Base-by-base conservation (phyloP, 2,329 filamentous ascomycete species). In the Chaetomiaceae sp. region DNA sequence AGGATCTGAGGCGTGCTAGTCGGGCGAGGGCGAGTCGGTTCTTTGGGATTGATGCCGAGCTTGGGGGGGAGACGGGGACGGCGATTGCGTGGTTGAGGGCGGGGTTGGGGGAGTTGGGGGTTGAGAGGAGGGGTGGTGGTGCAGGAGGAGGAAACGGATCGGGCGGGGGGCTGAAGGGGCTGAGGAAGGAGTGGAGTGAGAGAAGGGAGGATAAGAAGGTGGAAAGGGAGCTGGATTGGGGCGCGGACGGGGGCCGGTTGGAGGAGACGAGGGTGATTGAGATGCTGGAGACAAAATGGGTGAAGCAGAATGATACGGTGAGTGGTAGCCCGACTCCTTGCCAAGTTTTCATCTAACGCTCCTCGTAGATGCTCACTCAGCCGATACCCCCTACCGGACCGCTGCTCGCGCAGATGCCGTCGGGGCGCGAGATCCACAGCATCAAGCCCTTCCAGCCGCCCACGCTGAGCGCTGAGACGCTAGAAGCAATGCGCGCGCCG, bases 231-330 rank as follows among this genome's bases (percentile, higher is more conserved):
- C 71, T 73, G 1, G 73, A 73, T 23, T 93, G 89, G 88, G 91
- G 91, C 0, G 74, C 84, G 40, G 91, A 96, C 68, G 92, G 85
- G 0, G 92, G 93, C 1, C 85, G 81, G 60, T 70, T 89, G 16
- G 93, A 97, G 66, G 93, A 99, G 69, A 82, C 78, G 2, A 78
- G 90, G 49, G 86, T 97, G 2, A 76, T 96, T 45, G 87, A 93
- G 61, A 89, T 93, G 82, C 72, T 99, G 30, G 81, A 95, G 60
- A 78, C 76, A 33, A 96, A 96, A 66, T 96, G 93, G 92, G 82
- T 81, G 55, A 93, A 90, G 70, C 82, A 90, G 69, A 99, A 99
- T 64, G 89, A 96, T 67, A 95, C 88, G 16, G 88, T 95, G 70
- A 71, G 81, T 49, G 5, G 16, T 34, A 2, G n/a, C 20, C 16